Conservation (phyloP, 805 yeast species). For the Wickerhamomyces strasburgensis region DNA sequence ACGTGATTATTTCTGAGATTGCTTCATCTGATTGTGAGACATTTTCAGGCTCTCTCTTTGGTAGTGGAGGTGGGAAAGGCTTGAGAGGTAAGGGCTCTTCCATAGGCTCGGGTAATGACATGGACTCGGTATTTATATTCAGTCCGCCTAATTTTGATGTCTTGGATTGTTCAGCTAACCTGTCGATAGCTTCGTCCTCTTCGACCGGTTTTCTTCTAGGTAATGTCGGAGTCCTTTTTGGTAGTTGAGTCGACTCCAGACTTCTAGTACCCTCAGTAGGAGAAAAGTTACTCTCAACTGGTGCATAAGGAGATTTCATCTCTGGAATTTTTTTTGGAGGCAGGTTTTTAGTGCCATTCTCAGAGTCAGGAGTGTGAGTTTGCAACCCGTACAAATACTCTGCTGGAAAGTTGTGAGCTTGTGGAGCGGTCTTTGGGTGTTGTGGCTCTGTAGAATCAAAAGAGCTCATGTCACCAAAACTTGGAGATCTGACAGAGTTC, state of each 20-base stretch:
- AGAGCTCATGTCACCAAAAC: conserved; percentile 10
- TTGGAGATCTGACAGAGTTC: conserved; percentile 3
- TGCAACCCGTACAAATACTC: conserved; percentile 21
- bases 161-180: background rate
- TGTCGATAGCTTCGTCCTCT: conserved; percentile 8
- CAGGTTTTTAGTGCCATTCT: conserved; percentile 7
- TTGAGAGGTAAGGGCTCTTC: too few relatives aligned
- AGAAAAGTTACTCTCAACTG: conserved; percentile 1
- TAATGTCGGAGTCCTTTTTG: conserved; percentile 4
- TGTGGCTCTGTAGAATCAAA: background rate
- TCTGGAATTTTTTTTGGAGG: conserved; percentile 22
- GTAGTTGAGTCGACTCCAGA: conserved; percentile 5
- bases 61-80: conserved; percentile 11
- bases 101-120: conserved; percentile 13
- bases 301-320: conserved; percentile 20
- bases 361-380: conserved; percentile 13
- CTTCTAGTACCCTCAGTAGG: conserved; percentile 1
- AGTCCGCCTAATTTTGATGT: background rate
- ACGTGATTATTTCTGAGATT: too few relatives aligned
- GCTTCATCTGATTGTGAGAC: background rate
- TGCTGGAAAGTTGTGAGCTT: conserved; percentile 25
- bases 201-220: conserved; percentile 22
- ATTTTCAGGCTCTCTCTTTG: conserved; percentile 7
- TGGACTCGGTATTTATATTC: conserved; percentile 2
- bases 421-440: conserved; percentile 20